Percentiles rank a stretch among this genome's conserved stretches.
phyloP scores from a whole-genome alignment of 2,329 filamentous ascomycete genomes.

The Alternaria conjuncta region DNA sequence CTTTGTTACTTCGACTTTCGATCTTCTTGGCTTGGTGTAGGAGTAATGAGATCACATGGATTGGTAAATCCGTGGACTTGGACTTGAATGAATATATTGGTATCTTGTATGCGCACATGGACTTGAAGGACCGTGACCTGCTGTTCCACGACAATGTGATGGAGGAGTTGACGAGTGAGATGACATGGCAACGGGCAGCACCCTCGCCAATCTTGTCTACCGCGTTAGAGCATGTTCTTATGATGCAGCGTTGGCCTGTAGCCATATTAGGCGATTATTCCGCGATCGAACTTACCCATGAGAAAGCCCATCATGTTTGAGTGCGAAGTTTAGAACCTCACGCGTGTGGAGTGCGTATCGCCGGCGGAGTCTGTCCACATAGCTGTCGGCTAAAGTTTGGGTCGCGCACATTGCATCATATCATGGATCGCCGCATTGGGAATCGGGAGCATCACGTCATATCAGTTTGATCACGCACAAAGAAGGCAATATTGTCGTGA shows the following conservation, averaged over 20 bases:
- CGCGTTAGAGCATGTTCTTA: no score
- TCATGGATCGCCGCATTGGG: no score
- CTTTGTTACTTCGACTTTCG: background rate
- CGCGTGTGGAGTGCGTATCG: background rate
- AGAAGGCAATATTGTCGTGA: conserved; percentile 39
- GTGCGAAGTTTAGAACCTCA: background rate
- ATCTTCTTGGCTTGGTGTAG: background rate
- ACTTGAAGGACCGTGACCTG: no score
- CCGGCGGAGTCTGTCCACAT: background rate
- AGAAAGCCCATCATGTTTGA: no score
- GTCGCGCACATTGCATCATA: background rate
- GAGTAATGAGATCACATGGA: background rate
- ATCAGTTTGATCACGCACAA: conserved; percentile 12
- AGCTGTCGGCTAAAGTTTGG: background rate
- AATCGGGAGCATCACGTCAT: background rate
- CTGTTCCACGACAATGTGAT: no score
- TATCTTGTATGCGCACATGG: background rate
- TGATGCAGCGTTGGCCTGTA: no score
- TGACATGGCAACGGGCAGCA: no score
- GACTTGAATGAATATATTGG: background rate
- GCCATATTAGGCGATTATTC: no score
- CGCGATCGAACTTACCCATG: no score
- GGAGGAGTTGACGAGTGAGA: no score
- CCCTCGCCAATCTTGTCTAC: no score
- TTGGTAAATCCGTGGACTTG: background rate